A percentile compares a stretch with the other conserved stretches of the same genome.
Conservation (phyloP, 2,329 filamentous ascomycete genomes). For the Metarhizium rileyi region DNA sequence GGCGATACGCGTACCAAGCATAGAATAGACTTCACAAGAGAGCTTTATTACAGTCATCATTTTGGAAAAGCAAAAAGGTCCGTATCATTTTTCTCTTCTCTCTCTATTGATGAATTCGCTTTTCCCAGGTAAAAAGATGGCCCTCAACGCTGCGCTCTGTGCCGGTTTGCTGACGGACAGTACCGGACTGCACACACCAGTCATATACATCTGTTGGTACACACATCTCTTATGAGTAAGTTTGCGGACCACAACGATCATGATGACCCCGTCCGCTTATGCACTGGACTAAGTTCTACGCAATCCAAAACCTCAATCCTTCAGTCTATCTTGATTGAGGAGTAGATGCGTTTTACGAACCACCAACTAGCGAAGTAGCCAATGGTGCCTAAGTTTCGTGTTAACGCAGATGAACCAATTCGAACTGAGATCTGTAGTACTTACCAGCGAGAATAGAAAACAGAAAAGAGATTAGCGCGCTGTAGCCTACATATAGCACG, state of each 20-base stretch:
- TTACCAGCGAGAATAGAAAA: constrained; percentile 91
- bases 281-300: background rate
- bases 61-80: background rate
- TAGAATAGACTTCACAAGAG: background rate
- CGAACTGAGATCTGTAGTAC: constrained; percentile 57
- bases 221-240: constrained; percentile 12
- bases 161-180: background rate
- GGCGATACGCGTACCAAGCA: background rate
- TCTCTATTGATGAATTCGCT: constrained; percentile 1
- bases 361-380: constrained; percentile 92
- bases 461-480: constrained; percentile 74
- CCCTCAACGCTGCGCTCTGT: background rate
- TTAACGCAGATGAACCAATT: constrained; percentile 17
- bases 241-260: background rate
- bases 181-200: constrained; percentile 14
- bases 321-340: constrained; percentile 96
- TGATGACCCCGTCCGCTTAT: background rate
- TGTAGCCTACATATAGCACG: constrained; percentile 90
- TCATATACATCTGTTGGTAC: constrained; percentile 23
- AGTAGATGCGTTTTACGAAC: constrained; percentile 89
- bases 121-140: background rate
- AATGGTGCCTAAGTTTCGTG: constrained; percentile 62
- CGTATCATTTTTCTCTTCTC: background rate
- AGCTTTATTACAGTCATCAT: background rate
- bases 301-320: background rate